phyloP scores from a whole-genome alignment of 345 rosid genomes.

The Nephelium lappaceum region DNA sequence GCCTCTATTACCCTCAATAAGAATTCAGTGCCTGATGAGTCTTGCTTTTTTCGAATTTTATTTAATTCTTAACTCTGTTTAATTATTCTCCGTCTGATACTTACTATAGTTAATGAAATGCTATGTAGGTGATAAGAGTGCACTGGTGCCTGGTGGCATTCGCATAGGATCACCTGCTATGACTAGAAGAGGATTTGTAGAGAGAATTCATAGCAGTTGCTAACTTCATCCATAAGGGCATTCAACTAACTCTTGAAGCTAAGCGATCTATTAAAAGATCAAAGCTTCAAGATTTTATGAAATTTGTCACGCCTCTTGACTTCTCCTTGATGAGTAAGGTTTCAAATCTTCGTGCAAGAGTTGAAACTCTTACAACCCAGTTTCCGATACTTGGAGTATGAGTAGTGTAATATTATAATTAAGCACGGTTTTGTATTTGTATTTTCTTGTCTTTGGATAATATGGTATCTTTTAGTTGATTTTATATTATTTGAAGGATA shows the following conservation, averaged over 20 bases:
- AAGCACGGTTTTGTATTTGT: no score
- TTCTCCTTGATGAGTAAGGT: conserved; percentile 61
- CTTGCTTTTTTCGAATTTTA: not conserved
- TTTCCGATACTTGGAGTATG: conserved; percentile 80
- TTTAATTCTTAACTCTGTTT: not conserved
- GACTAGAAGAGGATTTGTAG: conserved; percentile 85
- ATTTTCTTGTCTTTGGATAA: no score
- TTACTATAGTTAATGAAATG: not conserved
- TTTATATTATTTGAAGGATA: no score
- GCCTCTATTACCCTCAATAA: conserved; percentile 94
- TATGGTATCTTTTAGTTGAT: no score
- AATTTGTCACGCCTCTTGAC: conserved; percentile 54
- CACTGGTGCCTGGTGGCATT: conserved; percentile 87
- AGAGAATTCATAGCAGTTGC: conserved; percentile 73
- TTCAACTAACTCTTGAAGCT: conserved; percentile 69
- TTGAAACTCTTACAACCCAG: conserved; percentile 70
- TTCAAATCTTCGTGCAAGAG: conserved; percentile 52
- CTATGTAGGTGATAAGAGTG: conserved; percentile 77
- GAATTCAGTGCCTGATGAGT: conserved; percentile 86
- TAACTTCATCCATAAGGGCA: conserved; percentile 79
- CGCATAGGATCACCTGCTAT: conserved; percentile 93
- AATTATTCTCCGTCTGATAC: not conserved
- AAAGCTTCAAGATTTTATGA: conserved; percentile 84
- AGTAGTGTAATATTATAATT: conserved; percentile 10
- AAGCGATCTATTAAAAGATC: conserved; percentile 55